A percentile compares a stretch with the other conserved stretches of the same genome.
These are phyloP conservation scores for Candida ipomoeae DNA, from an alignment of 805 yeast species.

Conservation along the genomic window DNA sequence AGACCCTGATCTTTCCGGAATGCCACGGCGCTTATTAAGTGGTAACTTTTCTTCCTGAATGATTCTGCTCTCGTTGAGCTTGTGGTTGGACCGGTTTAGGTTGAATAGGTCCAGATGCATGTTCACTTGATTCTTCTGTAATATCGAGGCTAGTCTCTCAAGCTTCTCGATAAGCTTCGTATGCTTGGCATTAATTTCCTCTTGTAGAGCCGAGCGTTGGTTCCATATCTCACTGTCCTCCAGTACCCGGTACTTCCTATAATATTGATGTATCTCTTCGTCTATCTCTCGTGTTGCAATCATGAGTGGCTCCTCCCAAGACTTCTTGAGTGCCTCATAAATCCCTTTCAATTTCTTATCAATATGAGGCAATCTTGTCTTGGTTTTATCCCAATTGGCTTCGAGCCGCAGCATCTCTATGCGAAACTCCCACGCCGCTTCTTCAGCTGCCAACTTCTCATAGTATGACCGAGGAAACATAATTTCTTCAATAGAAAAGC, in stretches of 20 bases:
- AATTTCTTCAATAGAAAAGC: slow-evolving; percentile 25
- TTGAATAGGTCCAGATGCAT: slow-evolving; percentile 35
- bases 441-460: slow-evolving; percentile 23
- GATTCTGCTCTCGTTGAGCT: slow-evolving; percentile 4
- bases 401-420: slow-evolving; percentile 15
- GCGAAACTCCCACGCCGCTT: slow-evolving; percentile 35
- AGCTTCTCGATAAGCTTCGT: slow-evolving; percentile 15
- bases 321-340: not conserved
- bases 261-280: slow-evolving; percentile 11
- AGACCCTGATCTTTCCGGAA: slow-evolving; percentile 23
- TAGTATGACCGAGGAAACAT: slow-evolving; percentile 29
- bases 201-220: slow-evolving; percentile 15
- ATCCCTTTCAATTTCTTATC: not conserved
- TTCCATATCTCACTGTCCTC: slow-evolving; percentile 8
- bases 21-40: slow-evolving; percentile 10
- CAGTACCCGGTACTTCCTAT: slow-evolving; percentile 14
- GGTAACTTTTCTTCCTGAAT: not conserved
- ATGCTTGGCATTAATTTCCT: slow-evolving; percentile 15
- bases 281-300: slow-evolving; percentile 11
- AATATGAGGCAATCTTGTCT: not conserved
- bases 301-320: slow-evolving; percentile 15
- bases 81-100: slow-evolving; percentile 4
- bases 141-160: slow-evolving; percentile 6
- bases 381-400: slow-evolving; percentile 10
- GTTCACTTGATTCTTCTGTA: slow-evolving; percentile 20